These are phyloP conservation scores for Hondaea fermentalgiana DNA, from an alignment of 108 stramenopile species.

Conservation along the genomic window DNA sequence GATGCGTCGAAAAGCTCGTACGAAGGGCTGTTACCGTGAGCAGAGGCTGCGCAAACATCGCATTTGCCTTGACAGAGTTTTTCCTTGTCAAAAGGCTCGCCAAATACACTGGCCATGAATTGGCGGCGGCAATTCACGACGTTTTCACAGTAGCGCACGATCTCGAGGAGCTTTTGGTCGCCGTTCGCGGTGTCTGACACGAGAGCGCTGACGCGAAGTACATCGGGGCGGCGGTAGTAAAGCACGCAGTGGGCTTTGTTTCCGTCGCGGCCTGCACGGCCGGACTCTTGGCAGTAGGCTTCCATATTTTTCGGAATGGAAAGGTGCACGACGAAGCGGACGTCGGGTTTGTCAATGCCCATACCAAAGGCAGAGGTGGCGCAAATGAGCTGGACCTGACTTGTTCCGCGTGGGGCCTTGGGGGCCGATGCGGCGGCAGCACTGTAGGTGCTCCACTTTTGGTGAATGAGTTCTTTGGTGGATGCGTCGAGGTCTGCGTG, in stretches of 20 bases:
- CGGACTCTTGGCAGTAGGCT: constrained; percentile 74
- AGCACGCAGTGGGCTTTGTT: constrained; percentile 79
- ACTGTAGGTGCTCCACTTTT: neutral
- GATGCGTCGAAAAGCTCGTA: neutral
- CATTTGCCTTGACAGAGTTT: neutral
- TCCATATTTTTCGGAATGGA: constrained; percentile 94
- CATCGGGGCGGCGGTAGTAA: constrained; percentile 54
- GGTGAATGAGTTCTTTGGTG: neutral
- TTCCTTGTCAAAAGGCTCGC: neutral
- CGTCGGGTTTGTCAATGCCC: constrained; percentile 68
- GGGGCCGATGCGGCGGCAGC: constrained; percentile 48
- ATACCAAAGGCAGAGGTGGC: constrained; percentile 87
- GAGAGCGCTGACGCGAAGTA: neutral
- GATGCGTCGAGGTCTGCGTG: constrained; percentile 77
- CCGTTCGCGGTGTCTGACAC: neutral
- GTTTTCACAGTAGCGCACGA: constrained; percentile 38
- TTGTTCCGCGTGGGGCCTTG: constrained; percentile 74
- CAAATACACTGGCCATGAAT: neutral
- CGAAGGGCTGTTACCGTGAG: no score
- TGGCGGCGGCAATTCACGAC: neutral
- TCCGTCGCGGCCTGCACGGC: constrained; percentile 89
- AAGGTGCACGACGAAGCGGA: constrained; percentile 93
- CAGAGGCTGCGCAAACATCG: constrained; percentile 1
- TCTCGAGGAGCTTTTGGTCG: constrained; percentile 71
- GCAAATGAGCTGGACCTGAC: constrained; percentile 75